A percentile compares a stretch with the other conserved stretches of the same genome.
Evolutionary conservation across 2,329 filamentous ascomycete genomes (phyloP).

Genomic region (Pestalotiopsis sp.): DNA sequence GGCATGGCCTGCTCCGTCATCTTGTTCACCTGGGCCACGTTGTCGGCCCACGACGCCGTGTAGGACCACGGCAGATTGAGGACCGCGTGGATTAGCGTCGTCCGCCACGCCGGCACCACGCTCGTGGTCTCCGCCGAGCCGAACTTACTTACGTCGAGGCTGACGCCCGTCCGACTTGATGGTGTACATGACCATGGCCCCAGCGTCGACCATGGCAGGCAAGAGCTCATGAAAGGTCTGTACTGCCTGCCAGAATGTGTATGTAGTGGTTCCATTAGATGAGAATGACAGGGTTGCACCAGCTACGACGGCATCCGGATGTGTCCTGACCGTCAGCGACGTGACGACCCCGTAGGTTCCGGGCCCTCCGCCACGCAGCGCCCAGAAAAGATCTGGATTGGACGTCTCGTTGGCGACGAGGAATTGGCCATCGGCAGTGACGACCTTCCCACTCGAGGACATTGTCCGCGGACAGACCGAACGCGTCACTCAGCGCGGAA

Average conservation of each 20-base stretch:
- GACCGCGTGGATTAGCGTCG: conserved; percentile 19
- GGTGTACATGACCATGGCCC: conserved; percentile 21
- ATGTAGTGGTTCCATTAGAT: conserved; percentile 12
- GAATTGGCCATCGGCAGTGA: conserved; percentile 30
- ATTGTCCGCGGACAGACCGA: conserved; percentile 61
- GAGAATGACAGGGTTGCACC: conserved; percentile 18
- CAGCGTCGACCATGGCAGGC: conserved; percentile 23
- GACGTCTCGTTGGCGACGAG: conserved; percentile 39
- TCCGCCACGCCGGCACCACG: conserved; percentile 35
- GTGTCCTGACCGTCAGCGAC: conserved; percentile 22
- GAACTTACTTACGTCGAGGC: conserved; percentile 25
- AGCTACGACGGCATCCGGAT: conserved; percentile 18
- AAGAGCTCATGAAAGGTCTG: conserved; percentile 18
- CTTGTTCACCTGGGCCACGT: conserved; percentile 23
- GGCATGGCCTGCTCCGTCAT: conserved; percentile 32
- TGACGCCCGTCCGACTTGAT: conserved; percentile 25
- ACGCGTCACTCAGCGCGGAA: conserved; percentile 49
- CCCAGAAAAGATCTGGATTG: conserved; percentile 55
- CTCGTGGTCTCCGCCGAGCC: conserved; percentile 24
- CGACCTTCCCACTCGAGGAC: conserved; percentile 47
- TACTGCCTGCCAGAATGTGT: neutral
- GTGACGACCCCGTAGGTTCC: conserved; percentile 49
- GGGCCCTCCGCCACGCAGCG: conserved; percentile 48
- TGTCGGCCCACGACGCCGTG: conserved; percentile 19
- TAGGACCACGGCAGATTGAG: conserved; percentile 19